A percentile compares a stretch with the other conserved stretches of the same genome.
Conservation (phyloP, 176 grass and related monocot species). For the Coix lacrymajobi region DNA sequence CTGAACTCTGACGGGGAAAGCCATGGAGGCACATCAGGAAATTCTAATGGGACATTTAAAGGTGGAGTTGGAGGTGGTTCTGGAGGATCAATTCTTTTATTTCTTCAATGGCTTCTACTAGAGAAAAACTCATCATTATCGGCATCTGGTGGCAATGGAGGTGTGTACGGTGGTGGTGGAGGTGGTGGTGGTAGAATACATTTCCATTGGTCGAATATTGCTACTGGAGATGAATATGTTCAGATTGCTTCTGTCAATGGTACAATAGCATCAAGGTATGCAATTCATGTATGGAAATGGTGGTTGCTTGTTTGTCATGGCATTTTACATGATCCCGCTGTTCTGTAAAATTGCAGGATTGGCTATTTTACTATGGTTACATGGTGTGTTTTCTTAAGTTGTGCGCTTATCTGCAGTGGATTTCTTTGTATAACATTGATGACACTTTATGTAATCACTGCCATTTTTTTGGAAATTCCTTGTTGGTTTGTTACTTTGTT, state of each 20-base stretch:
- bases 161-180: constrained; percentile 69
- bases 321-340: background rate
- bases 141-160: constrained; percentile 74
- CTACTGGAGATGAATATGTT: constrained; percentile 93
- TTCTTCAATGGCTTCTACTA: constrained; percentile 71
- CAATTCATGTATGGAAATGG: background rate
- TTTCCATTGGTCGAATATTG: constrained; percentile 95
- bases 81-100: constrained; percentile 90
- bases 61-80: constrained; percentile 90
- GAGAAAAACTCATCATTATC: constrained; percentile 79
- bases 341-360: background rate
- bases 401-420: background rate
- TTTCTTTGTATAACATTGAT: background rate
- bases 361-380: background rate
- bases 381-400: background rate
- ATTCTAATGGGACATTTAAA: constrained; percentile 57
- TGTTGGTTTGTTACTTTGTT: background rate
- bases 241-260: constrained; percentile 91
- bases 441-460: background rate
- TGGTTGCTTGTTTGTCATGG: constrained; percentile 23
- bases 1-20: constrained; percentile 76
- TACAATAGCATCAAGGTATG: constrained; percentile 75
- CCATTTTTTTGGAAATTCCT: background rate
- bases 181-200: constrained; percentile 92
- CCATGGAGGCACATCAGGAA: constrained; percentile 23